A percentile compares a stretch with the other conserved stretches of the same genome.
Evolutionary conservation across 345 rosid species (phyloP).

Genomic region (Dimocarpus longan): DNA sequence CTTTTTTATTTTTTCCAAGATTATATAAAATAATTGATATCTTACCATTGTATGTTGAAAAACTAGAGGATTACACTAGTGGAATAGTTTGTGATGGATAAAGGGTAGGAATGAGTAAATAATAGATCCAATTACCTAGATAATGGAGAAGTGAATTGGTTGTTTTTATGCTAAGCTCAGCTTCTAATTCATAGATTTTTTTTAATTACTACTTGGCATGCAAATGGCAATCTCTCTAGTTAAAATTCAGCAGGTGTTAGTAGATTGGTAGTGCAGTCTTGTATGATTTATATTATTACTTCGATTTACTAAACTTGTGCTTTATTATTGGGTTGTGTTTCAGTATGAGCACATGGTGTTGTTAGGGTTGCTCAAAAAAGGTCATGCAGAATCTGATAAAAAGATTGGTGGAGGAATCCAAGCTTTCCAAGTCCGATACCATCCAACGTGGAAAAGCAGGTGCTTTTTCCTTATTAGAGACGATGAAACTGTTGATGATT

Average conservation of each 20-base stretch:
- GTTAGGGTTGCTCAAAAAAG: conserved; percentile 77
- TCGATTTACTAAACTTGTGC: not conserved
- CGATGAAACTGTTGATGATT: conserved; percentile 76
- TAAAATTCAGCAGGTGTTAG: not conserved
- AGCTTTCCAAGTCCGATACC: conserved; percentile 72
- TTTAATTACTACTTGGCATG: not conserved
- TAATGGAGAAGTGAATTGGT: no score
- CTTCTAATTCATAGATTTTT: not conserved
- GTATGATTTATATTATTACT: not conserved
- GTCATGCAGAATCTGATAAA: conserved; percentile 74
- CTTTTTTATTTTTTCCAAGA: not conserved
- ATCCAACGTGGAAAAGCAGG: conserved; percentile 73
- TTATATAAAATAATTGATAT: not conserved
- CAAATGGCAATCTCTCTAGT: conserved; percentile 4
- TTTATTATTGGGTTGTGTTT: conserved; percentile 18
- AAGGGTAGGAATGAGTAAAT: not conserved
- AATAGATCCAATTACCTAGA: no score
- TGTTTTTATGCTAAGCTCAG: not conserved
- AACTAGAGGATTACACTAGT: not conserved
- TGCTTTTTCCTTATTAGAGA: conserved; percentile 86
- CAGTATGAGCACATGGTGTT: conserved; percentile 85
- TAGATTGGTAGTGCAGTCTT: not conserved
- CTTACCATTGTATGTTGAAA: not conserved
- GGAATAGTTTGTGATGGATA: not conserved
- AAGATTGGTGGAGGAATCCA: conserved; percentile 78